Percentiles rank a stretch among this genome's conserved stretches.
Conservation (phyloP, 768 basidiomycete species). For the Tylopilus felleus region DNA sequence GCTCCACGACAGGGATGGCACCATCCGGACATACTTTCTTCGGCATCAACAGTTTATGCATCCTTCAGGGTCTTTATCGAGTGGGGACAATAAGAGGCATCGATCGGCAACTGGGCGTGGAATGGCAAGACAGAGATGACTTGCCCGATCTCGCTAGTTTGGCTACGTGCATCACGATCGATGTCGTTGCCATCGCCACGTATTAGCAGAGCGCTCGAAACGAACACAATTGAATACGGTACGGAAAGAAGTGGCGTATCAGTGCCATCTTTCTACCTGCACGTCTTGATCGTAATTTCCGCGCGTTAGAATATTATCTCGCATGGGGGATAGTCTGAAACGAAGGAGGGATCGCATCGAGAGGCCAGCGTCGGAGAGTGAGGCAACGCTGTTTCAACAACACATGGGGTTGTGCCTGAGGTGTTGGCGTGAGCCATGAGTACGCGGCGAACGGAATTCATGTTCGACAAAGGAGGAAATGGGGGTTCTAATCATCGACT, state of each 20-base stretch:
- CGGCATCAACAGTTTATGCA: neutral
- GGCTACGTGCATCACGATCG: neutral
- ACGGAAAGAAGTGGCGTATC: neutral
- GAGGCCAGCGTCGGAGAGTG: neutral
- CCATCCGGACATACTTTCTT: neutral
- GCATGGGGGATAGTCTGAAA: too few species aligned
- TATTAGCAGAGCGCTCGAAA: neutral
- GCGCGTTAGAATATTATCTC: neutral
- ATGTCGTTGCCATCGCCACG: neutral
- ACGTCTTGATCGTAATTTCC: neutral
- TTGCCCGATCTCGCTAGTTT: neutral
- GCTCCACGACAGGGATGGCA: neutral
- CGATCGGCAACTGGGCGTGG: neutral
- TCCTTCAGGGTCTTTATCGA: too few species aligned
- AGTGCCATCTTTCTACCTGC: neutral
- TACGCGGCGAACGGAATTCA: neutral
- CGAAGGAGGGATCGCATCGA: constrained; percentile 10
- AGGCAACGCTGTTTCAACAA: neutral
- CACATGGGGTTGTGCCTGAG: neutral
- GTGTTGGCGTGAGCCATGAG: too few species aligned
- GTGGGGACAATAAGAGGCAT: neutral
- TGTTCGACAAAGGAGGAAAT: neutral
- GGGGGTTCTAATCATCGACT: neutral
- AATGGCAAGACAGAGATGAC: neutral
- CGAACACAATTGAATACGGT: neutral